Evolutionary conservation across 164 flowering plant genomes (phyloP), one percentile per base, ranked within the genome.

Genomic region (Magnolia changhungtana): DNA sequence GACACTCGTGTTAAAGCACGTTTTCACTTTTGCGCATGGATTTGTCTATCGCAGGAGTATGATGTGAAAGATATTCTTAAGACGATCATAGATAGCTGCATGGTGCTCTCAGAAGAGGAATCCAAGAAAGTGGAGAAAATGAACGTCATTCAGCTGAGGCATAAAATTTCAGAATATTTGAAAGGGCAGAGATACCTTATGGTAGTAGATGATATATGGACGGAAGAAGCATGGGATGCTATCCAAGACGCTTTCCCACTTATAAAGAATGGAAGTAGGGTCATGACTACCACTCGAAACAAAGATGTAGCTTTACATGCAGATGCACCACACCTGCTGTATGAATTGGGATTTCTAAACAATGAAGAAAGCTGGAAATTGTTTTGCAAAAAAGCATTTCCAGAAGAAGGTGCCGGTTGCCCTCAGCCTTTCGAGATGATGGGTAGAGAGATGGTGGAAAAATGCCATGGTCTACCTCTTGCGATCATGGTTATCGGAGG

Each of bases 191-290:
- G 79, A 79, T 89, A 79, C 67, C 51, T 89, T 76, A 66, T 89
- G 66, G 90, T 86, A 45, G 71, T 86, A 81, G 91, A 89, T 67
- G 89, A 89, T 74, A 86, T 87, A n/a, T 86, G 90, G 90, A 78
- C 83, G n/a, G 31, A 61, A 14, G 23, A 69, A 2, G 82, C 87
- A 84, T 89, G 91, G 91, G 49, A 8, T 23, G 70, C 69, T 50
- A 77, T 89, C 45, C 69, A 52, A 8, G 80, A 71, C 13, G 87
- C 85, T 8, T 67, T 89, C 71, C 88, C 89, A 0, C 27, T 24
- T n/a, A n/a, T n/a, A n/a, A n/a, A n/a, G n/a, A 73, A 29, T 24
- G 86, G 86, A 19, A 84, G 87, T 27, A 72, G 85, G 52, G 58
- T 85, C 27, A 81, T 88, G 58, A 76, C 87, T n/a, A 87, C 89